phyloP scores from a whole-genome alignment of 371 early-diverging fungal species.

The Mortierella sp. region DNA sequence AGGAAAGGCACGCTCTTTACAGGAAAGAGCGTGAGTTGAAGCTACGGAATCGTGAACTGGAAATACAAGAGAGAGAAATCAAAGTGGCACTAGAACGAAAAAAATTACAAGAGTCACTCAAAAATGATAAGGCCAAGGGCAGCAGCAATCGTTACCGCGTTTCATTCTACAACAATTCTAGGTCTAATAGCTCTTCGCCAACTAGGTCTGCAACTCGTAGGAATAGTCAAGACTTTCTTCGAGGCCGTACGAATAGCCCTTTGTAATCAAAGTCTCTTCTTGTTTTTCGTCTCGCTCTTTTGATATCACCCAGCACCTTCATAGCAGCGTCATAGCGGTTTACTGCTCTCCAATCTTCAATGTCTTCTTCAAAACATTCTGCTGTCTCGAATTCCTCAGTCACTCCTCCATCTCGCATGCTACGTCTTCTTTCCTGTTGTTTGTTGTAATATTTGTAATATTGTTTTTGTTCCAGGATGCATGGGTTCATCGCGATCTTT shows the following conservation, averaged over 20 bases:
- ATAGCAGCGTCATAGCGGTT: not conserved
- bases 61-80: not conserved
- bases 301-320: not conserved
- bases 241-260: not conserved
- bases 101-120: not conserved
- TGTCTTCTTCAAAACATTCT: not conserved
- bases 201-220: not conserved
- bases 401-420: not conserved
- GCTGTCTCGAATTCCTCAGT: not conserved
- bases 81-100: not conserved
- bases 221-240: not conserved
- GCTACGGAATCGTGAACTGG: not conserved
- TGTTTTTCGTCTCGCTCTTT: not conserved
- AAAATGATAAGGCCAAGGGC: not conserved
- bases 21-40: not conserved
- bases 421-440: not conserved
- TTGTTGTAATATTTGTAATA: not conserved
- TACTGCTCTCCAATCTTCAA: not conserved
- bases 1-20: not conserved
- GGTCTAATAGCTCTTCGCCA: not conserved
- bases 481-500: not conserved
- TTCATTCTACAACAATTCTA: not conserved
- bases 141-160: not conserved
- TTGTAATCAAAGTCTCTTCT: not conserved
- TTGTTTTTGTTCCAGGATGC: not conserved